These are phyloP conservation scores for Ensete ventricosum DNA, from an alignment of 176 grass and related monocot species.

Conservation along the genomic window DNA sequence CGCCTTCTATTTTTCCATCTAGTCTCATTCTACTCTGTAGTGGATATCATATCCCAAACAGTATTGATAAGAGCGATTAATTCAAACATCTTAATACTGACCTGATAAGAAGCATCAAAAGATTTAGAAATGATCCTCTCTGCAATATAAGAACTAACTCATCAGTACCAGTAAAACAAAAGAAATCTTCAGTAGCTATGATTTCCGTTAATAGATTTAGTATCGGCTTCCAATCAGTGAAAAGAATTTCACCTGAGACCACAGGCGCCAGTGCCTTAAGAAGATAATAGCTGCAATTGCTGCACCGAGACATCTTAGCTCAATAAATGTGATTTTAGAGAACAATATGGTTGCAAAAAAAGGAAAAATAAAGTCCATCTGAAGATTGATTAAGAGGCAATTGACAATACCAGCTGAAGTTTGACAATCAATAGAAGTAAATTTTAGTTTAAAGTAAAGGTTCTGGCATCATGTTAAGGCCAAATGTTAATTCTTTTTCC, in stretches of 20 bases:
- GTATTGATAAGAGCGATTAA: neutral
- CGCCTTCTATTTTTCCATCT: too few relatives aligned
- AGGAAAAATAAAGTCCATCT: too few relatives aligned
- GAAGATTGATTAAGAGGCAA: too few relatives aligned
- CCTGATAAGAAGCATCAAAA: conserved; percentile 50
- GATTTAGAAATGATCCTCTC: conserved; percentile 40
- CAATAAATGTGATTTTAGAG: neutral
- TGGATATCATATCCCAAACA: neutral
- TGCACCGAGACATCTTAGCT: conserved; percentile 31
- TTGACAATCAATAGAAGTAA: too few relatives aligned
- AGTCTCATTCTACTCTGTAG: too few relatives aligned
- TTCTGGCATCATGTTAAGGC: too few relatives aligned
- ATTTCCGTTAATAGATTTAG: too few relatives aligned
- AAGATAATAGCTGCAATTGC: conserved; percentile 50
- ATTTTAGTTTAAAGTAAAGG: too few relatives aligned
- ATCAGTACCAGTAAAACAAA: neutral
- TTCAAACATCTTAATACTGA: neutral
- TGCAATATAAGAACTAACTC: conserved; percentile 16
- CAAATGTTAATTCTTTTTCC: too few relatives aligned
- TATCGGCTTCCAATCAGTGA: too few relatives aligned
- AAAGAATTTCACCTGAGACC: conserved; percentile 32
- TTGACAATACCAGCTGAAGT: too few relatives aligned
- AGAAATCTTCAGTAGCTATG: too few relatives aligned
- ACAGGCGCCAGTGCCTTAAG: conserved; percentile 31
- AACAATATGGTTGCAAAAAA: neutral